Percentiles rank a stretch among this genome's conserved stretches.
Conservation (phyloP, 2,329 filamentous ascomycete genomes). For the Bisporella sp. region DNA sequence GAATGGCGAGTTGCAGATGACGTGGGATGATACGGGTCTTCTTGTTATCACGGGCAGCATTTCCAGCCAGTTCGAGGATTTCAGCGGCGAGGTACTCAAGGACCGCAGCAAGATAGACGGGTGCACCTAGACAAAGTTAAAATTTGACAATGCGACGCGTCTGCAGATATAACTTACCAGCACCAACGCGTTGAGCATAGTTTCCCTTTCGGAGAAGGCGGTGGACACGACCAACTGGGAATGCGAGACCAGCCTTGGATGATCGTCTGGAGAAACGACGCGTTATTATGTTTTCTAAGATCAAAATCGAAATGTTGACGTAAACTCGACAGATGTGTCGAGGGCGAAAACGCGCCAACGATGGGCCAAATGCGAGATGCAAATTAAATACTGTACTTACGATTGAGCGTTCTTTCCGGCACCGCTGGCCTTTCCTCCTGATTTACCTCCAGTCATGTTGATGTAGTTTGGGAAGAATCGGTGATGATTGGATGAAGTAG, state of each 20-base stretch:
- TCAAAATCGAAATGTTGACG: background rate
- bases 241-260: constrained; percentile 97
- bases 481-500: background rate
- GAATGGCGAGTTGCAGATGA: constrained; percentile 97
- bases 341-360: constrained; percentile 11
- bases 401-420: constrained; percentile 94
- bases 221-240: constrained; percentile 98
- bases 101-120: constrained; percentile 94
- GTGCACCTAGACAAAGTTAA: constrained; percentile 50
- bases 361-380: background rate
- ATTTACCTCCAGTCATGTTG: constrained; percentile 99
- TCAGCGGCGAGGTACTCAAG: constrained; percentile 98
- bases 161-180: constrained; percentile 47
- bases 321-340: constrained; percentile 30
- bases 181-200: constrained; percentile 99
- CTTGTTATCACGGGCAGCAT: constrained; percentile 99
- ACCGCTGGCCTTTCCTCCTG: constrained; percentile 98
- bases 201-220: constrained; percentile 98
- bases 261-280: constrained; percentile 61
- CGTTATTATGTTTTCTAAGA: background rate
- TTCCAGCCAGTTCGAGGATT: constrained; percentile 97
- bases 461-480: constrained; percentile 29
- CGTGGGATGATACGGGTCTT: constrained; percentile 99
- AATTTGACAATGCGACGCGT: background rate
- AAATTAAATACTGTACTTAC: constrained; percentile 53